phyloP scores from a whole-genome alignment of 2,329 filamentous ascomycete species.

The Alternaria hordeiaustralica region DNA sequence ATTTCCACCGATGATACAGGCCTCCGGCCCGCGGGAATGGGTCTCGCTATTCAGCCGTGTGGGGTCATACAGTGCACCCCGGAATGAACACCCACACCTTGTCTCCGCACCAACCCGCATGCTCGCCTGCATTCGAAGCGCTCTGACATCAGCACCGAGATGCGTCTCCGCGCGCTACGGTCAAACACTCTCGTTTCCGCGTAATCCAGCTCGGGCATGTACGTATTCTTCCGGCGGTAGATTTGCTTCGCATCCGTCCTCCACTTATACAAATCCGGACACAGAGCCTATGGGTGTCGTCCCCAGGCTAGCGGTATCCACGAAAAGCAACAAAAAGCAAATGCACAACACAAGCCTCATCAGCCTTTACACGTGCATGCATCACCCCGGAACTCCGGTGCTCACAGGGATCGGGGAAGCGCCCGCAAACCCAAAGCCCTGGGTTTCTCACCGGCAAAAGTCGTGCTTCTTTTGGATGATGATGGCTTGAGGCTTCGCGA shows the following conservation, averaged over 20 bases:
- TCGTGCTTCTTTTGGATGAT: conserved; percentile 18
- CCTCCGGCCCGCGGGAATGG: conserved; percentile 17
- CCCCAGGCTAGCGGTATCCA: conserved; percentile 23
- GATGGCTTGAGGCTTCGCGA: conserved; percentile 11
- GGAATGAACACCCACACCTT: conserved; percentile 20
- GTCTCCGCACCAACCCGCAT: conserved; percentile 7
- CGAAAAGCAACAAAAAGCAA: conserved; percentile 24
- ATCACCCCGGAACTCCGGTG: conserved; percentile 15
- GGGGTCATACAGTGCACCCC: conserved; percentile 23
- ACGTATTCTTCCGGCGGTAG: conserved; percentile 21
- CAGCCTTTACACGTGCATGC: conserved; percentile 19
- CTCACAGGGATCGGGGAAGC: conserved; percentile 29
- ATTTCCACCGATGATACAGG: conserved; percentile 25
- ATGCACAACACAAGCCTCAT: conserved; percentile 10
- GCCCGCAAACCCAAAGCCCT: conserved; percentile 28
- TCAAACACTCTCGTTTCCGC: conserved; percentile 14
- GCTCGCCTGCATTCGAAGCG: conserved; percentile 9
- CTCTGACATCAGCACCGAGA: conserved; percentile 27
- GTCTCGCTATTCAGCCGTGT: conserved; percentile 25
- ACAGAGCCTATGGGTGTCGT: conserved; percentile 1
- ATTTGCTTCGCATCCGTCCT: conserved; percentile 16
- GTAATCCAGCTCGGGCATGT: conserved; percentile 7
- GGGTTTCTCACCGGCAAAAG: conserved; percentile 28
- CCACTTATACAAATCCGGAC: conserved; percentile 10
- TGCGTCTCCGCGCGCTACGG: conserved; percentile 2